Conservation (phyloP, 257 asterid genomes). For the Echium plantagineum region DNA sequence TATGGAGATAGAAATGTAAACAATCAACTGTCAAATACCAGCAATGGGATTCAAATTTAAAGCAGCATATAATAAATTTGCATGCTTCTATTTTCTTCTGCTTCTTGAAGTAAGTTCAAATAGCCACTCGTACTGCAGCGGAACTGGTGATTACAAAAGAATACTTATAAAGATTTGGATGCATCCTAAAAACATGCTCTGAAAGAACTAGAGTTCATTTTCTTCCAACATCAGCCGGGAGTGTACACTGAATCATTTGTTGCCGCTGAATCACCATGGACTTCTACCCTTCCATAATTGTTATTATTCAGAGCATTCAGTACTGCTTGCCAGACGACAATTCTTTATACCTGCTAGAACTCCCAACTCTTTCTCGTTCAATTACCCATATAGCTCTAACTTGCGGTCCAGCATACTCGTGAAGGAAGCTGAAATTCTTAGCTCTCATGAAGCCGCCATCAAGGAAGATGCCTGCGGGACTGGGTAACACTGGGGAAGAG, state of each 20-base stretch:
- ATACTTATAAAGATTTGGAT: conserved; percentile 3
- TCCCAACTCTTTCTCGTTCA: conserved; percentile 8
- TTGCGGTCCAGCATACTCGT: conserved; percentile 13
- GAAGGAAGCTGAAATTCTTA: conserved; percentile 8
- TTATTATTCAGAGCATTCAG: conserved; percentile 3
- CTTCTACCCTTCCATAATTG: conserved; percentile 7
- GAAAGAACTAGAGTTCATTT: conserved; percentile 3
- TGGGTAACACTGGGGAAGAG: conserved; percentile 12
- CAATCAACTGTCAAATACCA: too few species aligned
- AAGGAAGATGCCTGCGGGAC: conserved; percentile 13
- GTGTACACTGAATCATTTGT: conserved; percentile 12
- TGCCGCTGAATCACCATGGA: conserved; percentile 4
- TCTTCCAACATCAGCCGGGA: conserved; percentile 16
- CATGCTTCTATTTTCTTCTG: too few species aligned
- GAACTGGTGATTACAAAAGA: conserved; percentile 16
- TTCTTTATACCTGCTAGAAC: conserved; percentile 7
- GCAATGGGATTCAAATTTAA: too few species aligned
- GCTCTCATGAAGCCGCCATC: conserved; percentile 19
- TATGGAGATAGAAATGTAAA: too few species aligned
- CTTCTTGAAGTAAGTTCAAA: too few species aligned
- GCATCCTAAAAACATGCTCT: conserved; percentile 10
- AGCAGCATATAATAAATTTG: too few species aligned
- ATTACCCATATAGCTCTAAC: conserved; percentile 13
- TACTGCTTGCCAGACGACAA: conserved; percentile 8
- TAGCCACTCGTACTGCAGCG: background rate